phyloP scores from a whole-genome alignment of 2,329 filamentous ascomycete genomes.

The Colletotrichum paranaense region DNA sequence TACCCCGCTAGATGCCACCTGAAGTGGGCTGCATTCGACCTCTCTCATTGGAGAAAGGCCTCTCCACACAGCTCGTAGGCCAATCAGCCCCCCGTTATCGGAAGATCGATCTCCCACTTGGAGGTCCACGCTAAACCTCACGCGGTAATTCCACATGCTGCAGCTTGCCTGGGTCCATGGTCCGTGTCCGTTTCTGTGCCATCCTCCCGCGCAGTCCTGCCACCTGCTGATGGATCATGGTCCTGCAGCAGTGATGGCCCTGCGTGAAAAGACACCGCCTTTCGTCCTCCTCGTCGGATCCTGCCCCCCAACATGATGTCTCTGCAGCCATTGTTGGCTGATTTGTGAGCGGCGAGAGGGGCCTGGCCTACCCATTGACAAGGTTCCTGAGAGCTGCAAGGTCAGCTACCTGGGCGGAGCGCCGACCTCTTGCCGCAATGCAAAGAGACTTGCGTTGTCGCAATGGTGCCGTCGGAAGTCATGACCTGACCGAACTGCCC shows the following conservation, averaged over 20 bases:
- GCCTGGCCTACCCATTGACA: not conserved
- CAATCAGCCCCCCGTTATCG: slow-evolving; percentile 33
- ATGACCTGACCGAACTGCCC: not conserved
- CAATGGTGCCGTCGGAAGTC: not conserved
- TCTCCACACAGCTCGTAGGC: not conserved
- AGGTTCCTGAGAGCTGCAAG: slow-evolving; percentile 1
- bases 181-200: slow-evolving; percentile 13
- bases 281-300: not conserved
- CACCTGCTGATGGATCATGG: slow-evolving; percentile 2
- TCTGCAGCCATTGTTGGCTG: slow-evolving; percentile 14
- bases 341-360: slow-evolving; percentile 6
- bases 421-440: not conserved
- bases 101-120: slow-evolving; percentile 30
- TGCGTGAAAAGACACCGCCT: slow-evolving; percentile 31
- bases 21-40: slow-evolving; percentile 12
- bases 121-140: slow-evolving; percentile 5
- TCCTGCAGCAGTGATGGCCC: slow-evolving; percentile 6
- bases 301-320: not conserved
- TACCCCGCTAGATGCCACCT: slow-evolving; percentile 34
- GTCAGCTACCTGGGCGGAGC: not conserved
- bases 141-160: slow-evolving; percentile 31
- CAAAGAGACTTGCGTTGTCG: not conserved
- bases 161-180: slow-evolving; percentile 29
- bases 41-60: not conserved
- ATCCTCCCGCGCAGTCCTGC: slow-evolving; percentile 1